Percentiles rank a stretch among this genome's conserved stretches.
Conservation (phyloP, 768 basidiomycete species). For the Russula emetica region DNA sequence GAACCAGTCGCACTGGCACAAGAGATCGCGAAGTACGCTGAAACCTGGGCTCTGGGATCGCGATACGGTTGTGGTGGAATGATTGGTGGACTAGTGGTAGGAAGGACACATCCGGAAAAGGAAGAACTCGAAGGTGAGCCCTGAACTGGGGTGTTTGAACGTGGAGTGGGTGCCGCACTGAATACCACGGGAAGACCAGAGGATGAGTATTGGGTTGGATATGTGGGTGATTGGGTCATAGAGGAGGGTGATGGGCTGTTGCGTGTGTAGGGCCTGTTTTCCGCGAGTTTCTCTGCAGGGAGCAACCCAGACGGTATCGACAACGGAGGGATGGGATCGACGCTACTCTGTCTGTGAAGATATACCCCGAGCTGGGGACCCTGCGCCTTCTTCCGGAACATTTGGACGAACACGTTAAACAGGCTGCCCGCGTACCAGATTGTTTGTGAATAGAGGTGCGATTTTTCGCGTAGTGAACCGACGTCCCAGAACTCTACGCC, state of each 20-base stretch:
- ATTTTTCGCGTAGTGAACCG: slow-evolving; percentile 77
- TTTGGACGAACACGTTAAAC: slow-evolving; percentile 86
- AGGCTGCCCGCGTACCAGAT: slow-evolving; percentile 87
- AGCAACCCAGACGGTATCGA: slow-evolving; percentile 45
- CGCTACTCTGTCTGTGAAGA: slow-evolving; percentile 76
- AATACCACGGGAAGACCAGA: slow-evolving; percentile 23
- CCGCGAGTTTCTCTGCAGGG: slow-evolving; percentile 4
- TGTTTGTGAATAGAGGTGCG: slow-evolving; percentile 75
- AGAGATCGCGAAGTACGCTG: slow-evolving; percentile 79
- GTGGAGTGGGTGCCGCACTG: slow-evolving; percentile 10
- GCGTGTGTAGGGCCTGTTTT: slow-evolving; percentile 2
- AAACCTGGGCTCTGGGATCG: slow-evolving; percentile 64
- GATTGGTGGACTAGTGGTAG: slow-evolving; percentile 43
- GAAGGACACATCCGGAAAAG: slow-evolving; percentile 29
- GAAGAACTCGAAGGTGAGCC: slow-evolving; percentile 26
- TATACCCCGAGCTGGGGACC: slow-evolving; percentile 79
- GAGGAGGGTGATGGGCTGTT: slow-evolving; percentile 13
- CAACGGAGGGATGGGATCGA: slow-evolving; percentile 73
- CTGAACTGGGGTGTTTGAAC: slow-evolving; percentile 22
- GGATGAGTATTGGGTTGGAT: slow-evolving; percentile 23
- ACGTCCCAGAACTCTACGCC: slow-evolving; percentile 90
- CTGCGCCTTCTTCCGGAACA: slow-evolving; percentile 68
- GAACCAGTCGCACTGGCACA: slow-evolving; percentile 80
- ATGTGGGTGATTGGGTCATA: not conserved
- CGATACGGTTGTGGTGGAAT: slow-evolving; percentile 67